These are phyloP conservation scores for Rhizodiscina lignyota DNA, from an alignment of 495 filamentous ascomycete species.

Conservation along the genomic window DNA sequence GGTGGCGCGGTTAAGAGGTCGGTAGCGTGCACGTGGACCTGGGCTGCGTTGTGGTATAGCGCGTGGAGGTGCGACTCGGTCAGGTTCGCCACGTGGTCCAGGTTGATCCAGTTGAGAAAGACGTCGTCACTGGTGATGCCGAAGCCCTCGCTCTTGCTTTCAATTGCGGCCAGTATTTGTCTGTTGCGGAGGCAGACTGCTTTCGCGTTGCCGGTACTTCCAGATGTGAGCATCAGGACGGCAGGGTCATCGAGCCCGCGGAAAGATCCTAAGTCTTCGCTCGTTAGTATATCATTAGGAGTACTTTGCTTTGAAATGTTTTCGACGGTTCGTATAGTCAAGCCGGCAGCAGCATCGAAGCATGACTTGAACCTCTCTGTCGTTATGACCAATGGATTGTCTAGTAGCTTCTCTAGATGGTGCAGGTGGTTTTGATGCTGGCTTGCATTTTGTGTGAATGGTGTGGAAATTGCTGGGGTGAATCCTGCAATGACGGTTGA, in stretches of 20 bases:
- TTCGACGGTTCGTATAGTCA: too few species aligned
- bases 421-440: too few species aligned
- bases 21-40: constrained; percentile 28
- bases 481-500: too few species aligned
- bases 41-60: constrained; percentile 21
- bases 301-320: too few species aligned
- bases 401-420: too few species aligned
- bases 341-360: too few species aligned
- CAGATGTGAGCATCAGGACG: constrained; percentile 40
- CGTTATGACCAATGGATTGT: too few species aligned
- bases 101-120: constrained; percentile 34
- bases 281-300: too few species aligned
- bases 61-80: constrained; percentile 34
- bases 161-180: constrained; percentile 30
- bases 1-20: constrained; percentile 27
- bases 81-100: constrained; percentile 38
- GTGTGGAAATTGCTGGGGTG: too few species aligned
- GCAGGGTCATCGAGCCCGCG: constrained; percentile 16
- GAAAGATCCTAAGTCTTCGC: too few species aligned
- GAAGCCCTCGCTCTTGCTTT: constrained; percentile 20
- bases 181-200: constrained; percentile 29
- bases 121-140: constrained; percentile 4
- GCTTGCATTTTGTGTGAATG: too few species aligned
- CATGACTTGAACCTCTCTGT: too few species aligned
- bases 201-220: constrained; percentile 37